Percentiles rank a stretch among this genome's conserved stretches.
These are phyloP conservation scores for Perkinsus olseni DNA, from an alignment of 169 alveolate genomes.

Conservation along the genomic window DNA sequence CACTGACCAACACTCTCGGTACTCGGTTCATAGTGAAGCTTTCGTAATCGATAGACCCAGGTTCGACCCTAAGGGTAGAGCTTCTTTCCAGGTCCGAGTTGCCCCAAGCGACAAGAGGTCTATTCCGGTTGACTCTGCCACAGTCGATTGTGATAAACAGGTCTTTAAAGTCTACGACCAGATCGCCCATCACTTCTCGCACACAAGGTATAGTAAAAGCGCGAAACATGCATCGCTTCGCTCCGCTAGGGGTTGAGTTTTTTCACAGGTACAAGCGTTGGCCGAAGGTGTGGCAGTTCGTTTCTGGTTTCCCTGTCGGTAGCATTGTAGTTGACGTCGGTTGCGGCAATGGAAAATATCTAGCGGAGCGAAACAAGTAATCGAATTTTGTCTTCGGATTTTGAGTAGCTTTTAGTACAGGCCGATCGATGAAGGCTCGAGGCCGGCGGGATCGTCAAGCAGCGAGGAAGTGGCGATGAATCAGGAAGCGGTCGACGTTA, in stretches of 20 bases:
- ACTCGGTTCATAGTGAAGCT: too few species aligned
- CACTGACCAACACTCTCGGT: too few species aligned
- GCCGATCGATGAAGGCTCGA: background rate
- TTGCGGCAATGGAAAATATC: conserved; percentile 32
- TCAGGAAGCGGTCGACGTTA: background rate
- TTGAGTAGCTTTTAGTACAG: conserved; percentile 5
- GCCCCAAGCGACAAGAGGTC: background rate
- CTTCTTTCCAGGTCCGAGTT: background rate
- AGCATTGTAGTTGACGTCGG: conserved; percentile 26
- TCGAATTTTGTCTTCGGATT: conserved; percentile 4
- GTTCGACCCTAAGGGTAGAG: too few species aligned
- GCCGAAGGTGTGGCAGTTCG: conserved; percentile 28
- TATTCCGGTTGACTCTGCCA: background rate
- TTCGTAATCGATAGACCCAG: too few species aligned
- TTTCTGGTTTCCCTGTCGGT: conserved; percentile 27
- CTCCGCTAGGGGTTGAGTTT: background rate
- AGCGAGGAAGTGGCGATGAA: background rate
- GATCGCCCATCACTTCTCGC: conserved; percentile 35
- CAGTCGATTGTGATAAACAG: conserved; percentile 3
- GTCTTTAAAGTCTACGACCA: conserved; percentile 27
- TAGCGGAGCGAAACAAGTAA: conserved; percentile 20
- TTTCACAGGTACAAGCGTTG: conserved; percentile 18
- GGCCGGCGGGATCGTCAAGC: background rate
- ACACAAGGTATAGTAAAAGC: background rate
- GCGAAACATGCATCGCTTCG: background rate